Evolutionary conservation across 805 yeast species (phyloP).

Genomic region (Cyberlindnera mycetangii): DNA sequence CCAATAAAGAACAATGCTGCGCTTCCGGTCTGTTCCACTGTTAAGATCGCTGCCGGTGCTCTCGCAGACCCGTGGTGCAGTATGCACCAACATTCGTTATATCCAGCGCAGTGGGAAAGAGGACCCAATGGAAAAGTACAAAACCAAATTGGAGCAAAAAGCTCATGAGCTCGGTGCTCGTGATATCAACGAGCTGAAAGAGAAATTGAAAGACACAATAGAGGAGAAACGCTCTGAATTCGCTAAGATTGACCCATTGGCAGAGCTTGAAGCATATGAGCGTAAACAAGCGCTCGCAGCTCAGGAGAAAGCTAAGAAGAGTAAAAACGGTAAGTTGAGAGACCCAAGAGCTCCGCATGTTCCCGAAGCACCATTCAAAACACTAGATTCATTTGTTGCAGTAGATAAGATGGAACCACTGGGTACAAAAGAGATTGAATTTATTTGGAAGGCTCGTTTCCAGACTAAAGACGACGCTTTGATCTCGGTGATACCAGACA

Average conservation of each 20-base stretch:
- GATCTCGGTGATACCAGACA: conserved; percentile 58
- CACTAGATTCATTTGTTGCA: conserved; percentile 68
- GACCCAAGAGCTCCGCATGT: conserved; percentile 38
- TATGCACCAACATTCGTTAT: conserved; percentile 17
- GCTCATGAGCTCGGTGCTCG: conserved; percentile 42
- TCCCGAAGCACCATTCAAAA: conserved; percentile 59
- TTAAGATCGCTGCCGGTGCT: conserved; percentile 4
- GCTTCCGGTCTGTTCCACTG: conserved; percentile 2
- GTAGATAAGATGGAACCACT: conserved; percentile 59
- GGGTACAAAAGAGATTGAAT: conserved; percentile 62
- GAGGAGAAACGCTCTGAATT: conserved; percentile 52
- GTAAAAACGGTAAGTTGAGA: conserved; percentile 26
- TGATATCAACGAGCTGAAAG: conserved; percentile 57
- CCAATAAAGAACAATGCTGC: conserved; percentile 5
- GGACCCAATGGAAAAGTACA: conserved; percentile 30
- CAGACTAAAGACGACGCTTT: conserved; percentile 54
- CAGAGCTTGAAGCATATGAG: conserved; percentile 59
- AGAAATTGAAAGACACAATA: conserved; percentile 58
- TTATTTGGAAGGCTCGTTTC: conserved; percentile 88
- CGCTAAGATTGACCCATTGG: conserved; percentile 64
- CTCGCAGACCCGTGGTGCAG: conserved; percentile 19
- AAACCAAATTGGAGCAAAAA: conserved; percentile 34
- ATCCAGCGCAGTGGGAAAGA: conserved; percentile 23
- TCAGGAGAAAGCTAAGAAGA: conserved; percentile 19
- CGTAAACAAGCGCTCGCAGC: conserved; percentile 31